Percentiles rank a stretch among this genome's conserved stretches.
phyloP scores from a whole-genome alignment of 306 rosid genomes.

The Vachellia pachyceras region DNA sequence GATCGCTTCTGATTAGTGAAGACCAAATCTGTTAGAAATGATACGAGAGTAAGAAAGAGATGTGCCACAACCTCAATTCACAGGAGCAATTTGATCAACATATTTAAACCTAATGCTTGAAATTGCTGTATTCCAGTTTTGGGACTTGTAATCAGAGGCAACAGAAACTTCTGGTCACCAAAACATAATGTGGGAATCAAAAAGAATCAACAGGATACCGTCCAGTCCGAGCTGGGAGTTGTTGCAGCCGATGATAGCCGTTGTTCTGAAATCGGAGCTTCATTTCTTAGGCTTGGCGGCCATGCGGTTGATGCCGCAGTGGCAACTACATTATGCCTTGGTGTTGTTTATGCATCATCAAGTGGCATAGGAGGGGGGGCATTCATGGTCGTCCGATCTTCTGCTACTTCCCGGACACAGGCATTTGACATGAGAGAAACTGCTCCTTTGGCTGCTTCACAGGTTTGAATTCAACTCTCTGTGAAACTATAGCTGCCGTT shows the following conservation, averaged over 20 bases:
- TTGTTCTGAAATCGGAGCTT: constrained; percentile 81
- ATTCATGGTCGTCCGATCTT: constrained; percentile 76
- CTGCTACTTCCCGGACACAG: constrained; percentile 57
- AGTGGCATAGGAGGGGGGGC: constrained; percentile 96
- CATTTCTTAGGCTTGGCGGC: constrained; percentile 74
- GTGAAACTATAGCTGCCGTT: constrained; percentile 25
- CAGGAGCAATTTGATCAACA: neutral
- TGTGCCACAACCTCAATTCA: constrained; percentile 11
- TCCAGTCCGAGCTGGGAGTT: constrained; percentile 80
- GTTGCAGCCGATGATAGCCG: constrained; percentile 89
- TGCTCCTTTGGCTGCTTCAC: constrained; percentile 89
- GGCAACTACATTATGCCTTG: constrained; percentile 82
- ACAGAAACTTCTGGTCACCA: constrained; percentile 41
- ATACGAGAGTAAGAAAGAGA: constrained; percentile 5
- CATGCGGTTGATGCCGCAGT: constrained; percentile 98
- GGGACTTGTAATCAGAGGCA: constrained; percentile 49
- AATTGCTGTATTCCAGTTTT: constrained; percentile 45
- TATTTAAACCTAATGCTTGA: constrained; percentile 1
- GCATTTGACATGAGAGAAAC: constrained; percentile 93
- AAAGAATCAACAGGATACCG: constrained; percentile 37
- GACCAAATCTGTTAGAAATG: neutral
- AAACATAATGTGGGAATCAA: constrained; percentile 19
- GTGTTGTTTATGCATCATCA: constrained; percentile 73
- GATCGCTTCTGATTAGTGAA: neutral
- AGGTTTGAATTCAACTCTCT: constrained; percentile 57